Percentiles rank a stretch among this genome's conserved stretches.
Evolutionary conservation across 495 filamentous ascomycete genomes (phyloP).

Genomic region (Xylaria nigripes): DNA sequence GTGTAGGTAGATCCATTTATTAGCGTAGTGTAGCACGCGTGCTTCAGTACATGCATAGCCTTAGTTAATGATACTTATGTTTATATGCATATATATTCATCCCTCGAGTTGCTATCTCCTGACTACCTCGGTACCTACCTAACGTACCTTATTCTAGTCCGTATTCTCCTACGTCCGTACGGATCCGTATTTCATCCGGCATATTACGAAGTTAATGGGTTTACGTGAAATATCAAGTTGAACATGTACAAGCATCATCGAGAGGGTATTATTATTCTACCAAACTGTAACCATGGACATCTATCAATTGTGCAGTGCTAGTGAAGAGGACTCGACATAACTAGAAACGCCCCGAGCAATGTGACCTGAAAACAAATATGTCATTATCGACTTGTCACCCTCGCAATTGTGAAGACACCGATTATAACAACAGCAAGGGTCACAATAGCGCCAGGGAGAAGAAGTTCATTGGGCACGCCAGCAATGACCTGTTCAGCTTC

Average conservation of each 20-base stretch:
- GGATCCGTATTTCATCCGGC: too few relatives aligned
- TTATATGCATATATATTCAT: not conserved
- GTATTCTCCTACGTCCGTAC: too few relatives aligned
- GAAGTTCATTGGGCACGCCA: slow-evolving; percentile 88
- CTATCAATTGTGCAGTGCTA: slow-evolving; percentile 6
- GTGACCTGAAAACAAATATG: not conserved
- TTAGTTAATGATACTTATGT: not conserved
- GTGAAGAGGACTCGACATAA: slow-evolving; percentile 2
- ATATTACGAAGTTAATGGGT: too few relatives aligned
- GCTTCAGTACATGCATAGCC: too few relatives aligned
- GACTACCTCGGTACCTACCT: too few relatives aligned
- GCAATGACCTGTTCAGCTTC: slow-evolving; percentile 69
- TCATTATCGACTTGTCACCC: slow-evolving; percentile 56
- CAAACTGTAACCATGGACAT: slow-evolving; percentile 10
- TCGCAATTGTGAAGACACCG: slow-evolving; percentile 84
- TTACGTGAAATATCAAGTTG: not conserved
- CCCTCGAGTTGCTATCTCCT: not conserved
- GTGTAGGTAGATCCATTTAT: not conserved
- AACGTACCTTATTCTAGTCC: too few relatives aligned
- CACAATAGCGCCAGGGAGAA: slow-evolving; percentile 92
- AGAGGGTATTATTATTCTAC: slow-evolving; percentile 5
- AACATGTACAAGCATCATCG: not conserved
- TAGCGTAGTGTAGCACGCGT: not conserved
- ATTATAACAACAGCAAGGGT: slow-evolving; percentile 89
- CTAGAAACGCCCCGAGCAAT: slow-evolving; percentile 5